Evolutionary conservation across 495 filamentous ascomycete species (phyloP).

Genomic region (Margaritispora aquatica): DNA sequence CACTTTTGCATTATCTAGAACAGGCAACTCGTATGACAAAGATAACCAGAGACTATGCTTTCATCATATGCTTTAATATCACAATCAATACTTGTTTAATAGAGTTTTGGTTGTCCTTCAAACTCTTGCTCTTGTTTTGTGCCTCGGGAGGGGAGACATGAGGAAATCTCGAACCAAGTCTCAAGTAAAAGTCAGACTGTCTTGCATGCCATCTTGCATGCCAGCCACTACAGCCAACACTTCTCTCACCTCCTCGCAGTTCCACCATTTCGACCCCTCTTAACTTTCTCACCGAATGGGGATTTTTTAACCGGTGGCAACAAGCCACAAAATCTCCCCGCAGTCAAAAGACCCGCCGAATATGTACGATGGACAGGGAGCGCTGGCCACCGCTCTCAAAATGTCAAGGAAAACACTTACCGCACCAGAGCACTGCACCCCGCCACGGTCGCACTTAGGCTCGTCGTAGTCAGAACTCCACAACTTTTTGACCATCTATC

Average conservation of each 20-base stretch:
- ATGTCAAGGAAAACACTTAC: too few relatives aligned
- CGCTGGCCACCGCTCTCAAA: neutral
- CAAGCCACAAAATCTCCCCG: slow-evolving; percentile 2
- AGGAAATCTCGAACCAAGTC: too few relatives aligned
- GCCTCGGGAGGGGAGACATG: neutral
- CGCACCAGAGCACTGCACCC: too few relatives aligned
- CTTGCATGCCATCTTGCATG: too few relatives aligned
- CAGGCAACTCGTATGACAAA: neutral
- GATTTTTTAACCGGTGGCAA: neutral
- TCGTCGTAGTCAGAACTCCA: too few relatives aligned
- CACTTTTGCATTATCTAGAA: neutral
- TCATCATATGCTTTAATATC: neutral
- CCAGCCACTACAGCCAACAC: too few relatives aligned
- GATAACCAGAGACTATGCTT: neutral
- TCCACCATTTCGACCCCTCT: neutral
- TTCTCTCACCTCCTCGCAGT: too few relatives aligned
- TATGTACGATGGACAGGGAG: neutral
- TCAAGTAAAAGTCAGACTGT: too few relatives aligned
- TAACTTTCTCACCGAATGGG: neutral
- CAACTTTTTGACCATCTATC: neutral
- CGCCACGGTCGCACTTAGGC: too few relatives aligned
- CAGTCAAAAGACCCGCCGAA: slow-evolving; percentile 7
- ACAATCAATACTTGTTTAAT: too few relatives aligned
- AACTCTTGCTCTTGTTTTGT: neutral
- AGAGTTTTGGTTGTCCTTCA: too few relatives aligned